Conservation (phyloP, 257 asterid species). For the Voacanga thouarsii region DNA sequence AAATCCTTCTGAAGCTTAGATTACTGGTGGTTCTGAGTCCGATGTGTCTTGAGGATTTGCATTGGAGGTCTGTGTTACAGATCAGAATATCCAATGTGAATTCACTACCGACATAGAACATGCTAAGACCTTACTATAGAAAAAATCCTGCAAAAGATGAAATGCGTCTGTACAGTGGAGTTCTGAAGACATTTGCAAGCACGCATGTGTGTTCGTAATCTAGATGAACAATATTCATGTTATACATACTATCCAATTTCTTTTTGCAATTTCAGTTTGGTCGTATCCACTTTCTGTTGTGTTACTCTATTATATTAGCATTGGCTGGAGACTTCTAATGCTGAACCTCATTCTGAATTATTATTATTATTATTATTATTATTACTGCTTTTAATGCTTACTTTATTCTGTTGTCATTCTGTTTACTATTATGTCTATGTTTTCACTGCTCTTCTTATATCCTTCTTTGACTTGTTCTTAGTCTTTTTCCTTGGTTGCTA, state of each 20-base stretch:
- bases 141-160: slow-evolving; percentile 5
- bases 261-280: neutral
- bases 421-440: neutral
- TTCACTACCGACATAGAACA: neutral
- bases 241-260: neutral
- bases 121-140: neutral
- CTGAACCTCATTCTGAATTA: neutral
- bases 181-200: neutral
- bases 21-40: neutral
- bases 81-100: too few relatives aligned
- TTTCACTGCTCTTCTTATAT: neutral
- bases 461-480: neutral
- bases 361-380: neutral
- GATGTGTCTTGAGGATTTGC: neutral
- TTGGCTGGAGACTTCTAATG: neutral
- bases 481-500: slow-evolving; percentile 1
- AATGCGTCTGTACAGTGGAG: neutral
- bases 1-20: too few relatives aligned
- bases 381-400: neutral
- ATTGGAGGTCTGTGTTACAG: neutral
- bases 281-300: neutral
- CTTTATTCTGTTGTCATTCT: neutral
- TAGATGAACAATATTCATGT: neutral
- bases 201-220: neutral
- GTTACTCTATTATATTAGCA: neutral